Conservation (phyloP, 768 basidiomycete genomes). For the Favolaschia claudopus region DNA sequence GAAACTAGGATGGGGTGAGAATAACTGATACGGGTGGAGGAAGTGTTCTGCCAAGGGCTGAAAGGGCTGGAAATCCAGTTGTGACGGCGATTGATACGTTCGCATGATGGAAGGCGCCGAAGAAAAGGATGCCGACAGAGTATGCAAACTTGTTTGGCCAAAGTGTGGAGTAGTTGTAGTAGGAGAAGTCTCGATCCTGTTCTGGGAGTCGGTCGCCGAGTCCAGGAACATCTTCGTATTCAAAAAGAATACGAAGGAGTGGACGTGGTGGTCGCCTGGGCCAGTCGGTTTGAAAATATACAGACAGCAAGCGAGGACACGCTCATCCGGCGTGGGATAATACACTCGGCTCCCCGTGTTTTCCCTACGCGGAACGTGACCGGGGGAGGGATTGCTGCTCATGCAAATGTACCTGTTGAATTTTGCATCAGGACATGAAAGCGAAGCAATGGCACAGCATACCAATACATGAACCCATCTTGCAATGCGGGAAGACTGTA, state of each 20-base stretch:
- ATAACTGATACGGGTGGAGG: conserved; percentile 14
- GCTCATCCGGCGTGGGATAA: conserved; percentile 55
- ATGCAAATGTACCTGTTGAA: conserved; percentile 52
- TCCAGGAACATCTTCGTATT: conserved; percentile 50
- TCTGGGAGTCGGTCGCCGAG: conserved; percentile 11
- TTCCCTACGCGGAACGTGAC: conserved; percentile 39
- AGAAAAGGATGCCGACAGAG: background rate
- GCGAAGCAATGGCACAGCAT: background rate
- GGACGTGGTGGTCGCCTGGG: conserved; percentile 47
- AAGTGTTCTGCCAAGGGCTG: conserved; percentile 1
- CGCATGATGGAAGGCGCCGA: background rate
- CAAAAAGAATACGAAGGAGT: conserved; percentile 59
- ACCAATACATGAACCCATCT: conserved; percentile 55
- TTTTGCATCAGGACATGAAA: background rate
- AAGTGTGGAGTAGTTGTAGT: background rate
- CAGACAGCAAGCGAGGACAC: conserved; percentile 57
- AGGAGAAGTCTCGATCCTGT: too few relatives aligned
- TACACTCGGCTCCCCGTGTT: conserved; percentile 42
- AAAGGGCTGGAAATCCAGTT: background rate
- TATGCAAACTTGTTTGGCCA: too few relatives aligned
- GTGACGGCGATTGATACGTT: too few relatives aligned
- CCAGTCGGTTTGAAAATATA: conserved; percentile 53
- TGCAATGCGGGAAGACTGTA: conserved; percentile 54
- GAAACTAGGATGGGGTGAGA: conserved; percentile 18
- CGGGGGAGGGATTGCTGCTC: conserved; percentile 59